Evolutionary conservation across 1,139 yeast genomes (phyloP), one percentile per base, ranked within the genome.

Genomic region (Neolecta irregularis): DNA sequence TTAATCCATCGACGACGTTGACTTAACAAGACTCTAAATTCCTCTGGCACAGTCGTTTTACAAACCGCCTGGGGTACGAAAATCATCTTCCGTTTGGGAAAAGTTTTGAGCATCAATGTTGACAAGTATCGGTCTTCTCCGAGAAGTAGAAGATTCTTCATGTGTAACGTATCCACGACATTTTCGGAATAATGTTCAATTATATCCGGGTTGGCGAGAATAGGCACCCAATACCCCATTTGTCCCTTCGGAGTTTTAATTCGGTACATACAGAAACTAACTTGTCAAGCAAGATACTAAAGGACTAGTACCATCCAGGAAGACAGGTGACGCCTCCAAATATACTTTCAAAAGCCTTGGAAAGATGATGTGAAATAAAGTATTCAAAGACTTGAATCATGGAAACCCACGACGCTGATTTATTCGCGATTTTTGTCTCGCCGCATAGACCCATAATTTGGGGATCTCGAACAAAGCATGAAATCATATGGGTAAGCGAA

Each of bases 1-100:
- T 88, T 88, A 50, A 88, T 88, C 98, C 98, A 88, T 55, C 98
- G 79, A 59, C 98, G 80, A 55, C 98, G 75, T 56, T 88, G 98
- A 1, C 96, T 85, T 38, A 88, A 62, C 48, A 88, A 62, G 30
- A 85, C 93, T 44, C 58, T 65, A 54, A 88, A 83, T 39, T 66
- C 65, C 45, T 77, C 81, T 1, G 98, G 98, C 13, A 78, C 96
- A 45, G 83, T 60, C 1, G 98, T 88, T 55, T 83, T 83, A 62
- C 96, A 88, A 8, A 81, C 93, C 9, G 96, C 98, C 56, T 83
- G 85, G 2, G 96, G 81, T 6, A 88, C 76, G 53, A 88, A 88
- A n/a, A 85, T 60, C 57, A 80, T 94, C 47, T 78, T 81, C 55
- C 98, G 70, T 54, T 73, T 79, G 17, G 98, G 96, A 63, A 88